Evolutionary conservation across 441 rosid species (phyloP).

Genomic region (Bruguiera hainesii): DNA sequence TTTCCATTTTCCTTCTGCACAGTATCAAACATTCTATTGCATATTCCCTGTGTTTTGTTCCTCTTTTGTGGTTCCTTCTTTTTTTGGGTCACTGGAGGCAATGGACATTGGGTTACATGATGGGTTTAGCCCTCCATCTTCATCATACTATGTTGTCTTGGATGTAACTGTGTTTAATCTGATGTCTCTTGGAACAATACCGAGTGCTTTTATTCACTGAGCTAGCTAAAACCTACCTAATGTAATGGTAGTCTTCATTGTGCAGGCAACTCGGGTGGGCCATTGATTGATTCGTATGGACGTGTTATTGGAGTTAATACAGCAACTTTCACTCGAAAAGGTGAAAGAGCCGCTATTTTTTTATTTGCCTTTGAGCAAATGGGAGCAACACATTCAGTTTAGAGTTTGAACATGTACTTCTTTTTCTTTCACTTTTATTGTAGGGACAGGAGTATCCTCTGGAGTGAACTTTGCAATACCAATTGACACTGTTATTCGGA

Average conservation of each 20-base stretch:
- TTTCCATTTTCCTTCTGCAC: neutral
- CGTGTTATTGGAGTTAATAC: slow-evolving; percentile 92
- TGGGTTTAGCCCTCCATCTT: too few relatives aligned
- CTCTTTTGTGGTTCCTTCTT: too few relatives aligned
- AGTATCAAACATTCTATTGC: too few relatives aligned
- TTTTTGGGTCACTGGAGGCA: too few relatives aligned
- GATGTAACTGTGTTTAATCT: too few relatives aligned
- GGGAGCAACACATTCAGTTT: neutral
- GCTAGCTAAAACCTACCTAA: neutral
- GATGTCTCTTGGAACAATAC: too few relatives aligned
- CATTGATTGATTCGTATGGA: slow-evolving; percentile 68
- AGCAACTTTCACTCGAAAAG: slow-evolving; percentile 82
- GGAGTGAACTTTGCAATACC: slow-evolving; percentile 89
- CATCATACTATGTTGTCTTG: too few relatives aligned
- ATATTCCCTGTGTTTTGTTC: too few relatives aligned
- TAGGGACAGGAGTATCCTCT: slow-evolving; percentile 77
- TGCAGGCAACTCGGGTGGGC: slow-evolving; percentile 84
- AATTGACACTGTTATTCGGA: slow-evolving; percentile 61
- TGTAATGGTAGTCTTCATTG: neutral
- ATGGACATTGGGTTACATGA: too few relatives aligned
- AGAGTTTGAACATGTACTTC: slow-evolving; percentile 1
- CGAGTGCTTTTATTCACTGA: too few relatives aligned
- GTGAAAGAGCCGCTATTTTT: slow-evolving; percentile 20
- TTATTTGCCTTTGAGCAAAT: neutral
- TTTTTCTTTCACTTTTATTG: slow-evolving; percentile 9